Evolutionary conservation across 257 asterid species (phyloP), one percentile per base, ranked within the genome.

Genomic region (Parsonsia alboflavescens): DNA sequence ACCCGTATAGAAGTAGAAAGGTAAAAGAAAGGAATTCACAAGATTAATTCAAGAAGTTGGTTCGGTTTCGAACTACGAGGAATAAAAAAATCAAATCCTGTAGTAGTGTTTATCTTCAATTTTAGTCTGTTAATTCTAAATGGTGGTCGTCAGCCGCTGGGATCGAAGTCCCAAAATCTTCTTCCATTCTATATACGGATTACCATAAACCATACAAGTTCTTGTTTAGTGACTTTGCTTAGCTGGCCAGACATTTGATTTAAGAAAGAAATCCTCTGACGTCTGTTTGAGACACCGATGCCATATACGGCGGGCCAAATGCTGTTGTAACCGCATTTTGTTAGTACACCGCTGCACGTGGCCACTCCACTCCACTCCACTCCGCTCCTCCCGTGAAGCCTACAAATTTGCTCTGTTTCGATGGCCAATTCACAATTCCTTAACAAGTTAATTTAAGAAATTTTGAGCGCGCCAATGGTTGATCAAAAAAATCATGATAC

Each of bases 391-490:
- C 39, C 39, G 1, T 1, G 3, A 33, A 33, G 13, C 73, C 83
- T 73, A 82, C 79, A 82, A 74, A 78, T 76, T 69, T 68, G 48
- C 63, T 70, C 39, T 1, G 39, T 13, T 70, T 6, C 11, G 56
- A 17, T 71, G 12, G 16, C n/a, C 50, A 53, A 21, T 71, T 71
- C 21, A 33, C 65, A 33, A 13, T 21, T 12, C 74, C 16, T n/a
- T 46, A 1, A 9, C 3, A 49, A 70, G 30, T 54, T 70, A 30
- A 0, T 17, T 61, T 33, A 33, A 3, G 39, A 33, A 33, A 33
- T 33, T 33, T 33, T 33, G 15, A 24, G 7, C 2, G 4, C 1
- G 11, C 48, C 33, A 70, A 73, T 73, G 78, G 75, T 22, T 22
- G 21, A 28, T 24, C 10, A 24, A 30, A 26, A 65, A 2, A 61